Percentiles rank a stretch among this genome's conserved stretches.
These are phyloP conservation scores for Rhizoclosmatium sp. DNA, from an alignment of 192 early-diverging fungal species.

Conservation along the genomic window DNA sequence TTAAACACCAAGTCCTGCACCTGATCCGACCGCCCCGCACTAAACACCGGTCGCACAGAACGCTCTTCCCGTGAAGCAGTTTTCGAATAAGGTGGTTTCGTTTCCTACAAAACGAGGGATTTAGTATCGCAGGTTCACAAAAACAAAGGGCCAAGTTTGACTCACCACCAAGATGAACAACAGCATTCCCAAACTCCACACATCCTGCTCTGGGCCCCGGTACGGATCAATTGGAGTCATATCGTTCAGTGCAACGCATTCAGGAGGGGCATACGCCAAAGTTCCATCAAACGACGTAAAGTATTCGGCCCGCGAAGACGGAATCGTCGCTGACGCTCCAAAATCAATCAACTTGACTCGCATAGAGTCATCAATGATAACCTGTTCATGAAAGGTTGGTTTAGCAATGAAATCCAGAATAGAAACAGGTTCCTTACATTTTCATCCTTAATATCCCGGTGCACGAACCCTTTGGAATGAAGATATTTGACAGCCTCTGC, in stretches of 20 bases:
- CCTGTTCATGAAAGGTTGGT: conserved; percentile 23
- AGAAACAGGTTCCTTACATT: conserved; percentile 72
- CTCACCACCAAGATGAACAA: conserved; percentile 71
- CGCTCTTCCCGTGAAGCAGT: conserved; percentile 16
- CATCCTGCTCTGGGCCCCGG: conserved; percentile 78
- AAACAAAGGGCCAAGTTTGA: conserved; percentile 44
- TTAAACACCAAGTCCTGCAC: conserved; percentile 64
- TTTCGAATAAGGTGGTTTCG: conserved; percentile 39
- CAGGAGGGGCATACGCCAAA: conserved; percentile 79
- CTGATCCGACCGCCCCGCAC: conserved; percentile 10
- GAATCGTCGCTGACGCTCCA: conserved; percentile 73
- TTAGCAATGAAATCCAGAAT: neutral
- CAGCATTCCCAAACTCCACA: conserved; percentile 83
- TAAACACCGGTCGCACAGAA: conserved; percentile 24
- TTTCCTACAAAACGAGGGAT: conserved; percentile 54
- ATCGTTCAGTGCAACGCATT: conserved; percentile 75
- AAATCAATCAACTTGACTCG: conserved; percentile 84
- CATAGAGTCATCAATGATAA: conserved; percentile 58
- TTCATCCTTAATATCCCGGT: conserved; percentile 90
- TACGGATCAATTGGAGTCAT: conserved; percentile 71
- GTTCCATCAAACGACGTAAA: conserved; percentile 82
- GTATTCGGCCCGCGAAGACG: conserved; percentile 54
- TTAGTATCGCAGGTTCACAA: neutral
- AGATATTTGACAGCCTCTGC: conserved; percentile 50
- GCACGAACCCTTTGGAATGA: conserved; percentile 55